These are phyloP conservation scores for Fusarium sp. DNA, from an alignment of 2,329 filamentous ascomycete genomes.

Conservation along the genomic window DNA sequence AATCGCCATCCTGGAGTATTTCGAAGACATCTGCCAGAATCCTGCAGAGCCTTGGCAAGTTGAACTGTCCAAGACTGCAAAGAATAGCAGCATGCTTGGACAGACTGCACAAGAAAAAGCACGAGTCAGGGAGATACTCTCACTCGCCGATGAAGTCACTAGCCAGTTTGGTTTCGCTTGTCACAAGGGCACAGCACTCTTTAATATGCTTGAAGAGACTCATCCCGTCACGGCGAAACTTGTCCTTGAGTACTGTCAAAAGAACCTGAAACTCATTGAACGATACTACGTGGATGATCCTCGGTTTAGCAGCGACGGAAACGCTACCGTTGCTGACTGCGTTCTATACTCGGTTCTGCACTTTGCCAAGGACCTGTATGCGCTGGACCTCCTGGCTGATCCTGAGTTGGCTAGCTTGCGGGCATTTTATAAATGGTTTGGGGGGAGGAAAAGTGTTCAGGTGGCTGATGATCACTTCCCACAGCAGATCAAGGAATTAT, in stretches of 20 bases:
- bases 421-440: conserved; percentile 29
- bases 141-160: conserved; percentile 33
- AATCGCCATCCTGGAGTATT: conserved; percentile 32
- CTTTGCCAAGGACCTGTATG: conserved; percentile 37
- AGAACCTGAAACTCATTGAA: conserved; percentile 19
- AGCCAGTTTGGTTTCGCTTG: conserved; percentile 32
- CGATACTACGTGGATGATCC: conserved; percentile 25
- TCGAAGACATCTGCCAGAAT: conserved; percentile 37
- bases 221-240: conserved; percentile 1
- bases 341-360: conserved; percentile 32
- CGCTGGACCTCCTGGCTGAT: conserved; percentile 7
- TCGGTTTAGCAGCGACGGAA: background rate
- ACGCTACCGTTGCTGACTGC: conserved; percentile 29
- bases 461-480: conserved; percentile 27
- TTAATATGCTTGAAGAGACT: conserved; percentile 9
- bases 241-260: conserved; percentile 19
- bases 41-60: conserved; percentile 22
- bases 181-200: conserved; percentile 31
- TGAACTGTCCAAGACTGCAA: conserved; percentile 1
- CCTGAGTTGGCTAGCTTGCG: conserved; percentile 14
- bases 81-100: conserved; percentile 10
- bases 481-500: conserved; percentile 9
- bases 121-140: conserved; percentile 22
- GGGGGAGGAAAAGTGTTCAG: conserved; percentile 20
- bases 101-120: conserved; percentile 17